These are phyloP conservation scores for Aspergillus brasiliensis DNA, from an alignment of 2,329 filamentous ascomycete genomes.

Conservation along the genomic window DNA sequence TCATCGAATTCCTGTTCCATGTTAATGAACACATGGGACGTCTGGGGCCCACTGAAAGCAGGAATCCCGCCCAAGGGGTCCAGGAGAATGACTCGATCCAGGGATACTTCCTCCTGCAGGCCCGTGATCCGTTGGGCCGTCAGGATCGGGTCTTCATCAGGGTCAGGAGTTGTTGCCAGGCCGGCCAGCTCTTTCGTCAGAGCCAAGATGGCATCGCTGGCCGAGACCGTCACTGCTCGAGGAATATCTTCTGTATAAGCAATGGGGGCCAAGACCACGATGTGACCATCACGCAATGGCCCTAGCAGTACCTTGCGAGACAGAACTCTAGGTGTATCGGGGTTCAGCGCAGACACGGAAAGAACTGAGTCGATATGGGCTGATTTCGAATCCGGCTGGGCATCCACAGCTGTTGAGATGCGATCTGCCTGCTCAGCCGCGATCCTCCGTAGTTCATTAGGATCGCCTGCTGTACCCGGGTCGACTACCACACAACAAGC, in stretches of 20 bases:
- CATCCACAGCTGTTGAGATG: slow-evolving; percentile 73
- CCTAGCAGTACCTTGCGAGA: slow-evolving; percentile 61
- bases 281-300: slow-evolving; percentile 67
- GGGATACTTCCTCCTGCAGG: slow-evolving; percentile 57
- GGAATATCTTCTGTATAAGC: slow-evolving; percentile 59
- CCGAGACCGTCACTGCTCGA: slow-evolving; percentile 51
- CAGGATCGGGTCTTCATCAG: slow-evolving; percentile 47
- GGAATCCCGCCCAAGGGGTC: slow-evolving; percentile 87
- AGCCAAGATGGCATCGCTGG: slow-evolving; percentile 71
- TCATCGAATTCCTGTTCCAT: slow-evolving; percentile 82
- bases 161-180: slow-evolving; percentile 53
- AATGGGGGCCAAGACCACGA: slow-evolving; percentile 69
- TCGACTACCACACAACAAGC: slow-evolving; percentile 82
- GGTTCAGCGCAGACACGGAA: slow-evolving; percentile 36
- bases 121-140: slow-evolving; percentile 43
- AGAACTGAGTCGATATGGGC: slow-evolving; percentile 66
- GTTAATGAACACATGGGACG: slow-evolving; percentile 84
- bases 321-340: slow-evolving; percentile 39
- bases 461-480: slow-evolving; percentile 52
- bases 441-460: slow-evolving; percentile 44
- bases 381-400: slow-evolving; percentile 67
- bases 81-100: slow-evolving; percentile 86
- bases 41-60: slow-evolving; percentile 58
- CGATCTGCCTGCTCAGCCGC: slow-evolving; percentile 69
- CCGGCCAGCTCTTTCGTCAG: slow-evolving; percentile 76